A percentile compares a stretch with the other conserved stretches of the same genome.
Conservation (phyloP, 768 basidiomycete species). For the Flagelloscypha sp. region DNA sequence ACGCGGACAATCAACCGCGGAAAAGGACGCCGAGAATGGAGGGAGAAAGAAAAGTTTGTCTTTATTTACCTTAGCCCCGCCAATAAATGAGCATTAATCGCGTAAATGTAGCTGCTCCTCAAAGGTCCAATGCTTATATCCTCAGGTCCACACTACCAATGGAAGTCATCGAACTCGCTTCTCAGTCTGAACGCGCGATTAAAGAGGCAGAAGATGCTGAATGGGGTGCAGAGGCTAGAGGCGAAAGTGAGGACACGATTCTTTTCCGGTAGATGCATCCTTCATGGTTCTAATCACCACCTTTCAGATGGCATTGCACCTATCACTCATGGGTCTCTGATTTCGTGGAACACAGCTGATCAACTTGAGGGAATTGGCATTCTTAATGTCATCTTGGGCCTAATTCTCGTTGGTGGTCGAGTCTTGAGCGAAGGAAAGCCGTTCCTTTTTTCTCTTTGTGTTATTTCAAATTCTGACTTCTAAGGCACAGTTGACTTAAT, state of each 20-base stretch:
- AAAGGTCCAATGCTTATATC: slow-evolving; percentile 74
- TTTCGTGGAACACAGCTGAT: slow-evolving; percentile 64
- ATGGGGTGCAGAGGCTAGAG: slow-evolving; percentile 41
- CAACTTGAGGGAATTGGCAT: slow-evolving; percentile 66
- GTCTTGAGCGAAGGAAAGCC: slow-evolving; percentile 66
- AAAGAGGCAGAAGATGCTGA: slow-evolving; percentile 39
- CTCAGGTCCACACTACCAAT: slow-evolving; percentile 67
- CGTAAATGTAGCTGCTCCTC: slow-evolving; percentile 41
- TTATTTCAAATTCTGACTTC: slow-evolving; percentile 3
- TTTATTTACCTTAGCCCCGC: not conserved
- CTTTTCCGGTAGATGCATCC: slow-evolving; percentile 34
- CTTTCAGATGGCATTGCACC: too few species aligned
- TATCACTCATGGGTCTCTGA: slow-evolving; percentile 62
- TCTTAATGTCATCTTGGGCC: slow-evolving; percentile 70
- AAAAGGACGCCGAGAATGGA: slow-evolving; percentile 40
- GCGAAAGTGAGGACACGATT: slow-evolving; percentile 31
- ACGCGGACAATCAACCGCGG: slow-evolving; percentile 32
- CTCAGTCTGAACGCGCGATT: slow-evolving; percentile 45
- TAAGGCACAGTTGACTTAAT: slow-evolving; percentile 58
- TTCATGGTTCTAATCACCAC: too few species aligned
- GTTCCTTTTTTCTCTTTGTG: not conserved
- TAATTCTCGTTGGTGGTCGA: slow-evolving; percentile 77
- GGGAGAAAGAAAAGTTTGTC: slow-evolving; percentile 59
- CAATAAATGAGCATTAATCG: slow-evolving; percentile 2
- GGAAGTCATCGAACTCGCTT: slow-evolving; percentile 52